phyloP scores from a whole-genome alignment of 2,329 filamentous ascomycete species.

The Ophiostoma triangulosporum region DNA sequence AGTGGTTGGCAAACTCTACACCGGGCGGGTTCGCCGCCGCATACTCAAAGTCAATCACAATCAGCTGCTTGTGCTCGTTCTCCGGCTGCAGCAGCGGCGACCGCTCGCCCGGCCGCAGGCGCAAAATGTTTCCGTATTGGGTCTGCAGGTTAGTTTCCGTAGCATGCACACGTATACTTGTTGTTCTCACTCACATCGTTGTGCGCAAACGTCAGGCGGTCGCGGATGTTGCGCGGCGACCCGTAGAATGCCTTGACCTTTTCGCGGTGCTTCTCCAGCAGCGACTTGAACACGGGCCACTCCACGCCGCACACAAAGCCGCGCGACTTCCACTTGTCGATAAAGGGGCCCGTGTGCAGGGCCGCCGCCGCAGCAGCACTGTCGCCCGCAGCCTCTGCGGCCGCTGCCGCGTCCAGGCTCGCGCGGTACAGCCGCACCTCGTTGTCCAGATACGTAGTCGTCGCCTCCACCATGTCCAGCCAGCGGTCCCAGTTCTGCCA shows the following conservation, averaged over 20 bases:
- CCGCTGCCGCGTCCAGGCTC: neutral
- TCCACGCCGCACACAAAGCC: slow-evolving; percentile 73
- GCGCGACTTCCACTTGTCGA: slow-evolving; percentile 47
- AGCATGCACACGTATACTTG: too few relatives aligned
- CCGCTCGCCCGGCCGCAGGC: slow-evolving; percentile 52
- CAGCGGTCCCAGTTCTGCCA: slow-evolving; percentile 95
- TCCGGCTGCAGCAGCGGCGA: slow-evolving; percentile 79
- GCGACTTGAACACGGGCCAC: slow-evolving; percentile 64
- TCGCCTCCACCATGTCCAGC: slow-evolving; percentile 52
- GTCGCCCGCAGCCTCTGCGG: neutral
- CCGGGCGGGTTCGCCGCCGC: slow-evolving; percentile 77
- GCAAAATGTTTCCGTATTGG: slow-evolving; percentile 95
- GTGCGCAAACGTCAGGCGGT: slow-evolving; percentile 83
- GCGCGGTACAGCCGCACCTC: slow-evolving; percentile 35
- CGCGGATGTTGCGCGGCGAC: slow-evolving; percentile 45
- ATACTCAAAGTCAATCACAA: slow-evolving; percentile 98
- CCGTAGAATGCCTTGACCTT: slow-evolving; percentile 58
- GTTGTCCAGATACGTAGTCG: slow-evolving; percentile 41
- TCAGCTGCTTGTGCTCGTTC: slow-evolving; percentile 88
- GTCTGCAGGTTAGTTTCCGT: slow-evolving; percentile 30
- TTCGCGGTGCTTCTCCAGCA: slow-evolving; percentile 63
- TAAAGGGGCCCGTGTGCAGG: slow-evolving; percentile 1
- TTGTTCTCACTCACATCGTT: slow-evolving; percentile 58
- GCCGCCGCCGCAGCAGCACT: neutral
- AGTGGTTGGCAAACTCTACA: slow-evolving; percentile 93